Conservation (phyloP, 345 rosid species). For the Jatropha curcas region DNA sequence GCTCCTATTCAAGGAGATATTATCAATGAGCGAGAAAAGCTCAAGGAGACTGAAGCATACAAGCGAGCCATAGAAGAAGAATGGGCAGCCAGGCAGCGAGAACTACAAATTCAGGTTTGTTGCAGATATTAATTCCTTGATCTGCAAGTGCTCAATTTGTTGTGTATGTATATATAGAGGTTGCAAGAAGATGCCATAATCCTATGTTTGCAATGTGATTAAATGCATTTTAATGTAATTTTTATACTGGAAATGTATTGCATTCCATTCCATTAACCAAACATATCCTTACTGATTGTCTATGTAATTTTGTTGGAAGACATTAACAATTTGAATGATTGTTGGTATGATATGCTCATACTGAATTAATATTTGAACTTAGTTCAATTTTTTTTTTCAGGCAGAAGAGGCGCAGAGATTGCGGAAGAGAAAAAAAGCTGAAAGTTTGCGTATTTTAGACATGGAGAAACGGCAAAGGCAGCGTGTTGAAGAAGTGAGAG, state of each 20-base stretch:
- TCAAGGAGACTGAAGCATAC: conserved; percentile 83
- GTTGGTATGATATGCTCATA: neutral
- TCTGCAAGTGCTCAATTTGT: neutral
- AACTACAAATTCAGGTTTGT: conserved; percentile 71
- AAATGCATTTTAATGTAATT: too few species aligned
- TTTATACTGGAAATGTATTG: too few species aligned
- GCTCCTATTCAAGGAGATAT: conserved; percentile 34
- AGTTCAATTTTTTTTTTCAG: conserved; percentile 31
- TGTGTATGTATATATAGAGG: too few species aligned
- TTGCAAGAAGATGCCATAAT: too few species aligned
- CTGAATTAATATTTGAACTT: conserved; percentile 1
- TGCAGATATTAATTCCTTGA: neutral
- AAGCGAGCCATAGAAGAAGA: conserved; percentile 80
- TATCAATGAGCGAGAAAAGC: conserved; percentile 67
- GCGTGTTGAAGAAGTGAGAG: conserved; percentile 86
- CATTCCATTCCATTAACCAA: too few species aligned
- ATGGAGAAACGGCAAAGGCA: conserved; percentile 85
- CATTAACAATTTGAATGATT: neutral
- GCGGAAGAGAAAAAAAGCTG: conserved; percentile 68
- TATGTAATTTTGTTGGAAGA: neutral
- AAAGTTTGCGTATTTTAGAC: conserved; percentile 56
- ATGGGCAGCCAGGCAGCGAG: conserved; percentile 75
- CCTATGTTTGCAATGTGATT: too few species aligned
- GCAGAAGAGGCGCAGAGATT: conserved; percentile 77
- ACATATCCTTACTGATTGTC: neutral